Percentiles rank a stretch among this genome's conserved stretches.
phyloP scores from a whole-genome alignment of 495 filamentous ascomycete genomes.

The Neurospora tetrasperma region DNA sequence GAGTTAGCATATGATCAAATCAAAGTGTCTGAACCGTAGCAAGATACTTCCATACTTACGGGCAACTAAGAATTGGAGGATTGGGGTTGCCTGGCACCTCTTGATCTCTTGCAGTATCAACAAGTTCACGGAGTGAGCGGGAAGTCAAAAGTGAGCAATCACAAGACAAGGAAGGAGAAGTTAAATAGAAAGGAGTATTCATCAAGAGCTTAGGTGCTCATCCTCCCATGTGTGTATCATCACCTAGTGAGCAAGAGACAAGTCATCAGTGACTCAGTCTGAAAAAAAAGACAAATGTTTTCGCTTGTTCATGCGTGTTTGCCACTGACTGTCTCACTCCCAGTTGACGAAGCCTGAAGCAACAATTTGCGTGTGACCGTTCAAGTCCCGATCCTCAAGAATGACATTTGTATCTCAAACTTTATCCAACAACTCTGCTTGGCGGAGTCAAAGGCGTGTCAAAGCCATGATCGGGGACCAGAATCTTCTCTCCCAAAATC shows the following conservation, averaged over 20 bases:
- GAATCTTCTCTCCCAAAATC: not conserved
- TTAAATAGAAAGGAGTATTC: not conserved
- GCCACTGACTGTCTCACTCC: not conserved
- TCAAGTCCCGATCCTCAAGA: not conserved
- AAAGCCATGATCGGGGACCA: not conserved
- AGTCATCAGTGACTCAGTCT: not conserved
- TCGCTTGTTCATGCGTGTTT: not conserved
- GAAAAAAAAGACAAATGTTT: not conserved
- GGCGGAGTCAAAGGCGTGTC: not conserved
- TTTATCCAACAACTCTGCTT: not conserved
- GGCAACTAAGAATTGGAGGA: not conserved
- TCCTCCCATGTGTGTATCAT: not conserved
- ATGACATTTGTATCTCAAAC: not conserved
- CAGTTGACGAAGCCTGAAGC: not conserved
- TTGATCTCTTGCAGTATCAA: not conserved
- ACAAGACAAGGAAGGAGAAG: not conserved
- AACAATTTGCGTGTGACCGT: not conserved
- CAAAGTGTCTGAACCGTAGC: not conserved
- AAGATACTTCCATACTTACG: not conserved
- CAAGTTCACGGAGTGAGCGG: not conserved
- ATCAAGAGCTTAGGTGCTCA: not conserved
- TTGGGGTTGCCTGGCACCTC: not conserved
- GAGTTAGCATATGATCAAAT: not conserved
- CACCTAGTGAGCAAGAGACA: not conserved
- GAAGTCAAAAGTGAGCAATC: not conserved